Evolutionary conservation across 768 basidiomycete species (phyloP).

Genomic region (Xerocomus potaroensis): DNA sequence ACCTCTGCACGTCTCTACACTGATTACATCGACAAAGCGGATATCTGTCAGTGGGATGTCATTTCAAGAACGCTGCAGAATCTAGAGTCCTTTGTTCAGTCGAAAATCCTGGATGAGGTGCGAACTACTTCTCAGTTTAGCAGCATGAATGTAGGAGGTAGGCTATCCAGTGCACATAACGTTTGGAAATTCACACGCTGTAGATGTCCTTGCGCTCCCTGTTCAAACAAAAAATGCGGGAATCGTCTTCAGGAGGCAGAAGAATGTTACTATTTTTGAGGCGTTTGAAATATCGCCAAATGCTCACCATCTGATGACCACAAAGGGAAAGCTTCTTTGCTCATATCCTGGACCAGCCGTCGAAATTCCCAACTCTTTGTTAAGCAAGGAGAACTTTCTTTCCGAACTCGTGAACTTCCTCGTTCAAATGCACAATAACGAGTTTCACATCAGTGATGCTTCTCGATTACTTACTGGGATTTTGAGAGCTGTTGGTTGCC

Average conservation of each 20-base stretch:
- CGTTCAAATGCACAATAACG: constrained; percentile 27
- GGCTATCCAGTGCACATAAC: background rate
- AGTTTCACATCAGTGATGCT: constrained; percentile 38
- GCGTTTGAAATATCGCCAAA: constrained; percentile 40
- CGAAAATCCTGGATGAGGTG: background rate
- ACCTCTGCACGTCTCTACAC: background rate
- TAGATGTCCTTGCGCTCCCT: constrained; percentile 37
- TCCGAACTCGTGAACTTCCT: constrained; percentile 37
- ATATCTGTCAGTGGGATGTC: background rate
- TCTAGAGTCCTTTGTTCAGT: background rate
- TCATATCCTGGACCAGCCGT: constrained; percentile 43
- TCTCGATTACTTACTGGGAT: constrained; percentile 43
- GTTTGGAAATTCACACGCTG: background rate
- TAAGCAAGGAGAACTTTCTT: constrained; percentile 29
- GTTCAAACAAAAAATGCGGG: constrained; percentile 46
- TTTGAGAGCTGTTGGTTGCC: constrained; percentile 30
- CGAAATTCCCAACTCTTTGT: constrained; percentile 25
- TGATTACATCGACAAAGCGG: background rate
- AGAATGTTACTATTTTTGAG: constrained; percentile 34
- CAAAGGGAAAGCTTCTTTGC: constrained; percentile 38
- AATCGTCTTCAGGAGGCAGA: constrained; percentile 33
- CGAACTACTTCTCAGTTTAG: background rate
- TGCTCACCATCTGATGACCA: constrained; percentile 28
- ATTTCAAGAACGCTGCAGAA: background rate
- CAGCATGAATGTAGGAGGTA: constrained; percentile 22